These are phyloP conservation scores for Neurospora sublineolata DNA, from an alignment of 495 filamentous ascomycete species.

Conservation along the genomic window DNA sequence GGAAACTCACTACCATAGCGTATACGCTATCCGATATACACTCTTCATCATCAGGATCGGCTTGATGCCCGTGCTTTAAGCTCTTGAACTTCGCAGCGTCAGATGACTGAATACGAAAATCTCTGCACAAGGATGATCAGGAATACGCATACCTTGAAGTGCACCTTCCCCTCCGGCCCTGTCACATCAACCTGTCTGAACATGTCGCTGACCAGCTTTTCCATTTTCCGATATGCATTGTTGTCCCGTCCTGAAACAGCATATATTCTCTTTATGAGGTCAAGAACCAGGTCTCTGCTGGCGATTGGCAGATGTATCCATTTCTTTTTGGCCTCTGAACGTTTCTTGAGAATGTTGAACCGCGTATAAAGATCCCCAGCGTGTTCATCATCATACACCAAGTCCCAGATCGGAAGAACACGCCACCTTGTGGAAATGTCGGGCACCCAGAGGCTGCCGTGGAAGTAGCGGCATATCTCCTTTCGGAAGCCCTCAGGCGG, in stretches of 20 bases:
- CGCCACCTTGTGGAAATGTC: neutral
- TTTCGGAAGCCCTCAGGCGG: neutral
- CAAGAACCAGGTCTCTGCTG: neutral
- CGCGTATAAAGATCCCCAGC: neutral
- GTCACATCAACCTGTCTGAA: constrained; percentile 1
- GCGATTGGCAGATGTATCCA: constrained; percentile 3
- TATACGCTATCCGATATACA: neutral
- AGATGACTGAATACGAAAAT: neutral
- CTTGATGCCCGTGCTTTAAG: neutral
- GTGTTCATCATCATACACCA: neutral
- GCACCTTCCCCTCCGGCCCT: neutral
- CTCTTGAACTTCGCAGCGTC: neutral
- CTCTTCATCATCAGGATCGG: neutral
- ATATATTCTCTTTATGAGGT: neutral
- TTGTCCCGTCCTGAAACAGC: neutral
- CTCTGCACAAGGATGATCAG: neutral
- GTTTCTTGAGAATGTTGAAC: neutral
- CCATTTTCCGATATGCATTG: neutral
- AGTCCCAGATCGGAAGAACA: neutral
- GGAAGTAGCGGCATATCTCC: neutral
- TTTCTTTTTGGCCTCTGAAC: neutral
- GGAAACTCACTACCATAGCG: neutral
- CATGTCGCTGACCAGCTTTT: neutral
- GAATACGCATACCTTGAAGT: neutral
- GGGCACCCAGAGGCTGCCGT: constrained; percentile 4